A percentile compares a stretch with the other conserved stretches of the same genome.
These are phyloP conservation scores for Naganishia albida DNA, from an alignment of 1,284 basidiomycete genomes.

Conservation along the genomic window DNA sequence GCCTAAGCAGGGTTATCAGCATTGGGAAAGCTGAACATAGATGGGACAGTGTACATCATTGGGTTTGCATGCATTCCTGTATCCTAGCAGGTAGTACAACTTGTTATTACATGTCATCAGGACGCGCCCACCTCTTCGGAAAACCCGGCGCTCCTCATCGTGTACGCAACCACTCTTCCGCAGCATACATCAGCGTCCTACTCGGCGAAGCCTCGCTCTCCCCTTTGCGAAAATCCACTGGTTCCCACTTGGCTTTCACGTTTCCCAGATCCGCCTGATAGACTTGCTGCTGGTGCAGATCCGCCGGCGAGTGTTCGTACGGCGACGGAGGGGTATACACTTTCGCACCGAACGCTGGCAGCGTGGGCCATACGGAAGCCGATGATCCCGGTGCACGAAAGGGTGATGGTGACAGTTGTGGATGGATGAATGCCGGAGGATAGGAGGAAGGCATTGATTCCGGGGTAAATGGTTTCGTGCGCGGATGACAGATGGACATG, in stretches of 20 bases:
- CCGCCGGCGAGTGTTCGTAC: slow-evolving; percentile 2
- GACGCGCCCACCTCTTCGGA: neutral
- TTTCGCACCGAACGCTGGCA: slow-evolving; percentile 20
- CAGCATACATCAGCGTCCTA: slow-evolving; percentile 21
- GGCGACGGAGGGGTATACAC: slow-evolving; percentile 21
- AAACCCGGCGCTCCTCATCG: neutral
- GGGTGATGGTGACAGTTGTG: slow-evolving; percentile 6
- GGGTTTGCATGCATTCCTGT: slow-evolving; percentile 4
- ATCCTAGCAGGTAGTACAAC: slow-evolving; percentile 3
- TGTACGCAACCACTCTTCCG: slow-evolving; percentile 22
- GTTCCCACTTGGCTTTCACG: slow-evolving; percentile 2
- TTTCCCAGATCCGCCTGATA: slow-evolving; percentile 4
- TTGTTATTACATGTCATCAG: neutral
- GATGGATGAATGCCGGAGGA: slow-evolving; percentile 9
- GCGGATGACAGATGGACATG: slow-evolving; percentile 10
- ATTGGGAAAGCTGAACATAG: neutral
- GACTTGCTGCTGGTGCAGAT: neutral
- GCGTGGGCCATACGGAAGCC: slow-evolving; percentile 1
- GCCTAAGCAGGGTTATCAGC: neutral
- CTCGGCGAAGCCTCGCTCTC: slow-evolving; percentile 4
- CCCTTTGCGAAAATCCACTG: slow-evolving; percentile 9
- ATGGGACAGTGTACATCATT: neutral
- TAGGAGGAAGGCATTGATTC: neutral
- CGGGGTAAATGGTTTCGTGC: neutral
- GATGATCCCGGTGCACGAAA: neutral